Conservation (phyloP, 2,329 filamentous ascomycete species). For the Xylaria sp. region DNA sequence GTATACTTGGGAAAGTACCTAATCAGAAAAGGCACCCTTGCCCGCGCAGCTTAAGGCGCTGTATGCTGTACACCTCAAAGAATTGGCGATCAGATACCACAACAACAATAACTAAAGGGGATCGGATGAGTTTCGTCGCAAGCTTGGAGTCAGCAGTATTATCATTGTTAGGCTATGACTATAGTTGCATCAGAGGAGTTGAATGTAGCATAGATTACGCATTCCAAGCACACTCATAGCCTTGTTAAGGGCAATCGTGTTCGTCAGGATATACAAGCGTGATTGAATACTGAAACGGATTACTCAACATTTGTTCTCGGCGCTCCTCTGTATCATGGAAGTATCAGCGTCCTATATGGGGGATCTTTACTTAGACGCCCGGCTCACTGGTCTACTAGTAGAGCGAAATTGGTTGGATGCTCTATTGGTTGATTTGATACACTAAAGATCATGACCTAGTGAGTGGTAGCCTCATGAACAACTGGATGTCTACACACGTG, state of each 20-base stretch:
- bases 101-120: background rate
- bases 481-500: too few species aligned
- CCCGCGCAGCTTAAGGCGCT: background rate
- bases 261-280: background rate
- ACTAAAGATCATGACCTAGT: too few species aligned
- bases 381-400: too few species aligned
- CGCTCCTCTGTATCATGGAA: too few species aligned
- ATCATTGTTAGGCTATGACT: background rate
- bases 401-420: too few species aligned
- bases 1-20: slow-evolving; percentile 4
- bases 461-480: too few species aligned
- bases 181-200: background rate
- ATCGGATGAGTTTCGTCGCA: background rate
- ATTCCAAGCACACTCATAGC: background rate
- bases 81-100: slow-evolving; percentile 24
- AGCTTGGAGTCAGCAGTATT: background rate
- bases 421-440: too few species aligned
- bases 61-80: background rate
- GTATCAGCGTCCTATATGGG: background rate
- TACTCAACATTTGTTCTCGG: too few species aligned
- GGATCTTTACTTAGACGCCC: background rate
- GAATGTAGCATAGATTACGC: background rate
- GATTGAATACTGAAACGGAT: too few species aligned
- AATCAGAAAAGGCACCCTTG: background rate
- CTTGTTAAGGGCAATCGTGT: background rate